Evolutionary conservation across 2,329 filamentous ascomycete species (phyloP).

Genomic region (Myrmaecium sp.): DNA sequence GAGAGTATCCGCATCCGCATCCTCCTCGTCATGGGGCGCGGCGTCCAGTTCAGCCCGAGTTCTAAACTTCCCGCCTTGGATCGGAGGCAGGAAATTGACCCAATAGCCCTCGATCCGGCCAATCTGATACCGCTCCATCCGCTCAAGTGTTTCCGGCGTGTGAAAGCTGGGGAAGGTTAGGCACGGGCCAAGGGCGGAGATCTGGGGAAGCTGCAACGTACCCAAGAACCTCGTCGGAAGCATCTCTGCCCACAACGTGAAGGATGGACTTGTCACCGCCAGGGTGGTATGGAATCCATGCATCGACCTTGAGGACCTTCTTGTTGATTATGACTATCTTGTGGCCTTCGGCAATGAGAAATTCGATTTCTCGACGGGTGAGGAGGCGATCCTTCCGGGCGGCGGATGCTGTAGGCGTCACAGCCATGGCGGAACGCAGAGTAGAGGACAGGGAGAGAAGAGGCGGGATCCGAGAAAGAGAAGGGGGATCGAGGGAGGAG

Average conservation of each 20-base stretch:
- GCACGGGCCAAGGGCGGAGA: conserved; percentile 1
- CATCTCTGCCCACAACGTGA: conserved; percentile 89
- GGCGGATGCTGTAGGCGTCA: conserved; percentile 6
- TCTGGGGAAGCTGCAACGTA: too few relatives aligned
- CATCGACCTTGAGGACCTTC: conserved; percentile 71
- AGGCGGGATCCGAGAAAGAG: conserved; percentile 7
- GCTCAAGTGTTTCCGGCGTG: conserved; percentile 55
- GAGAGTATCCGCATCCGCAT: too few relatives aligned
- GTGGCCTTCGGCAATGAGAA: conserved; percentile 64
- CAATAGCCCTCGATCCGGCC: conserved; percentile 67
- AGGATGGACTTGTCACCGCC: conserved; percentile 80
- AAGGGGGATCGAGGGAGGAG: conserved; percentile 12
- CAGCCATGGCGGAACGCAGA: conserved; percentile 11
- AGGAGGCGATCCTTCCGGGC: conserved; percentile 32
- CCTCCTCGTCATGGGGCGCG: conserved; percentile 17
- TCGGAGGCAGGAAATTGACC: conserved; percentile 78
- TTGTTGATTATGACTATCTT: conserved; percentile 67
- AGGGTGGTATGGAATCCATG: conserved; percentile 79
- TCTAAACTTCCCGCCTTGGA: conserved; percentile 72
- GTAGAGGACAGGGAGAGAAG: conserved; percentile 2
- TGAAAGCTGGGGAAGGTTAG: conserved; percentile 53
- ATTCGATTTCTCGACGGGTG: conserved; percentile 54
- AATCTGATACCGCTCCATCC: conserved; percentile 71
- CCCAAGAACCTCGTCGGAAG: conserved; percentile 86
- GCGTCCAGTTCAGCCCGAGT: conserved; percentile 24